Percentiles rank a stretch among this genome's conserved stretches.
Conservation (phyloP, 805 yeast species). For the Metschnikowia matae region DNA sequence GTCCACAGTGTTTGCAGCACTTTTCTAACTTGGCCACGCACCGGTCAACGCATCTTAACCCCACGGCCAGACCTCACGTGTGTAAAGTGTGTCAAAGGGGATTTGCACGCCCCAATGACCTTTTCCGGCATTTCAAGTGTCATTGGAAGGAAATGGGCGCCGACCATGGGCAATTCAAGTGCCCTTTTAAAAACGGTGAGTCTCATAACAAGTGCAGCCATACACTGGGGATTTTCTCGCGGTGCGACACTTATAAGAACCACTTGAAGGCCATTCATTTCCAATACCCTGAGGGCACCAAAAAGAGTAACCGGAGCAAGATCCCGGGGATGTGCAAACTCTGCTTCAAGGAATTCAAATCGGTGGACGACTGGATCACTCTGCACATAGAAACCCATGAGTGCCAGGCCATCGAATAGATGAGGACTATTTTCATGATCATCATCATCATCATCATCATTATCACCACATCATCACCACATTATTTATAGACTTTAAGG, state of each 20-base stretch:
- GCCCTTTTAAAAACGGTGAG: constrained; percentile 59
- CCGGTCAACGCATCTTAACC: constrained; percentile 70
- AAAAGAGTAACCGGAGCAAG: constrained; percentile 65
- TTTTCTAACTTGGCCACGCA: constrained; percentile 84
- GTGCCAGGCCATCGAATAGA: constrained; percentile 24
- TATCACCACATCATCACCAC: background rate
- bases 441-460: too few relatives aligned
- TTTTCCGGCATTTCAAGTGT: constrained; percentile 78
- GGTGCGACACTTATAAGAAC: constrained; percentile 90
- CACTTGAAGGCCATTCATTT: constrained; percentile 88
- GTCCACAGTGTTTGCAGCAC: constrained; percentile 62
- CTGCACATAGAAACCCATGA: constrained; percentile 59
- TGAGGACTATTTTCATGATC: background rate
- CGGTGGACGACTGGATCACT: constrained; percentile 76
- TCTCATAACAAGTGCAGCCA: constrained; percentile 55
- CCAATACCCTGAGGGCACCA: constrained; percentile 82
- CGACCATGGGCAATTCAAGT: constrained; percentile 65
- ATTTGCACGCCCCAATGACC: constrained; percentile 82
- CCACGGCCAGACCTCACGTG: constrained; percentile 68
- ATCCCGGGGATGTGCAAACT: constrained; percentile 74
- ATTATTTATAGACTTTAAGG: background rate
- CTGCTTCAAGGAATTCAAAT: constrained; percentile 62
- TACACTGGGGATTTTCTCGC: constrained; percentile 75
- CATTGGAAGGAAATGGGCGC: constrained; percentile 76
- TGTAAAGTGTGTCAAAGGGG: constrained; percentile 80